phyloP scores from a whole-genome alignment of 2,329 filamentous ascomycete species.

The Periglandula ipomoeae region DNA sequence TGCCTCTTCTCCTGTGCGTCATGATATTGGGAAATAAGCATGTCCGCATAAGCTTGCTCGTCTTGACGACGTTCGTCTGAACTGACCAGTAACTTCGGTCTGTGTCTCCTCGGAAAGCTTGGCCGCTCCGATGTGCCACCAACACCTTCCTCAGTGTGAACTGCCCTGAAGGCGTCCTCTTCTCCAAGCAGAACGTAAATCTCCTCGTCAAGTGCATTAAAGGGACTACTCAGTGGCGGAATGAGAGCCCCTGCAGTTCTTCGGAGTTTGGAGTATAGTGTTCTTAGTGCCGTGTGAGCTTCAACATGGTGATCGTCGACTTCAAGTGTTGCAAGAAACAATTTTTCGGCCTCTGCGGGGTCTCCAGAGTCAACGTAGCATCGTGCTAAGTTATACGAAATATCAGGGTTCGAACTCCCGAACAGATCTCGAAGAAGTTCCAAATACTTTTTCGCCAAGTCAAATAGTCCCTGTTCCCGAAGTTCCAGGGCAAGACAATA shows the following conservation, averaged over 20 bases:
- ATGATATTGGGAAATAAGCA: slow-evolving; percentile 32
- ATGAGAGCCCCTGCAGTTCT: slow-evolving; percentile 69
- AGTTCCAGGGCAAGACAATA: slow-evolving; percentile 52
- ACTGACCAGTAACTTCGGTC: slow-evolving; percentile 36
- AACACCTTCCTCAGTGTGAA: no score
- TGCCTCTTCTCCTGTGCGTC: slow-evolving; percentile 33
- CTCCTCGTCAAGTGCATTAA: no score
- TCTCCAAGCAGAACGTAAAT: no score
- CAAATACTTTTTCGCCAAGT: slow-evolving; percentile 44
- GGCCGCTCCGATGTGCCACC: not conserved
- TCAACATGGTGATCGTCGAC: slow-evolving; percentile 64
- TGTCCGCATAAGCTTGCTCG: slow-evolving; percentile 31
- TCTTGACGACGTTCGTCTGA: slow-evolving; percentile 35
- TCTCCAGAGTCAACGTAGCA: slow-evolving; percentile 61
- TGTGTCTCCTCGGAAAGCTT: slow-evolving; percentile 29
- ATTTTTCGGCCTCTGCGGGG: slow-evolving; percentile 63
- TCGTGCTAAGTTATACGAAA: slow-evolving; percentile 48
- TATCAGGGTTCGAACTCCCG: slow-evolving; percentile 40
- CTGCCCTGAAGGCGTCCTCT: no score
- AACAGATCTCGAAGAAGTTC: slow-evolving; percentile 41
- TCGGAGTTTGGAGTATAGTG: slow-evolving; percentile 70
- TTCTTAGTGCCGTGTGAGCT: slow-evolving; percentile 70
- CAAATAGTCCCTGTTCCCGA: slow-evolving; percentile 17
- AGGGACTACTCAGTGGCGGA: no score
- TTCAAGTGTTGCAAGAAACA: slow-evolving; percentile 65